Evolutionary conservation across 2,329 filamentous ascomycete genomes (phyloP).

Genomic region (Claviceps sp.): DNA sequence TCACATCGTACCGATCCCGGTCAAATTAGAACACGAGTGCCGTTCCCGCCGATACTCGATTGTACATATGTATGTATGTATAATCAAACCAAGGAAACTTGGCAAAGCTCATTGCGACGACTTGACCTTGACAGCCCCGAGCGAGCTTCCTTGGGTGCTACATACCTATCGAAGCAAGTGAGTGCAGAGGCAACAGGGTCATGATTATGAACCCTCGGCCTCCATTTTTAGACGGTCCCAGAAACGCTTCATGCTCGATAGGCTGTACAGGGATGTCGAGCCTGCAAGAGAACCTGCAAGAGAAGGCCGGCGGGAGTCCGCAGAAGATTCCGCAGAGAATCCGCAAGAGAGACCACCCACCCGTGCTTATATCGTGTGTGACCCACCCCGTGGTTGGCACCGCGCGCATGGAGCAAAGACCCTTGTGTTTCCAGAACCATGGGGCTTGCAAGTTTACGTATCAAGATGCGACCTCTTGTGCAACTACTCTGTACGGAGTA

Average conservation of each 20-base stretch:
- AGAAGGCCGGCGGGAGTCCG: too few relatives aligned
- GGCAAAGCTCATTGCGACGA: background rate
- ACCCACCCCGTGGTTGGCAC: background rate
- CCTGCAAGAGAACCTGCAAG: background rate
- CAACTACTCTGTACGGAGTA: background rate
- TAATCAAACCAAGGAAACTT: background rate
- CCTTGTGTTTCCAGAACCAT: background rate
- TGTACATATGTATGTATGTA: background rate
- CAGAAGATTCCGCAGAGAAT: too few relatives aligned
- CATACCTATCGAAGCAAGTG: background rate
- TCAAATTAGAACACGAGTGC: background rate
- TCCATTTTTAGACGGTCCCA: background rate
- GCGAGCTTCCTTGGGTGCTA: background rate
- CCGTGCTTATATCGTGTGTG: background rate
- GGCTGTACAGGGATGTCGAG: background rate
- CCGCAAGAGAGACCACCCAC: background rate
- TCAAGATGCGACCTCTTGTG: slow-evolving; percentile 3
- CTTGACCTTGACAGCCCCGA: background rate
- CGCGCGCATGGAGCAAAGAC: background rate
- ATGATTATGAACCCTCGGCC: background rate
- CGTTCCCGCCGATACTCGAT: background rate
- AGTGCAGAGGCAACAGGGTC: background rate
- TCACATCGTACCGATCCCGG: background rate
- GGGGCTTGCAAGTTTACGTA: background rate
- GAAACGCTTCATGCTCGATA: background rate